Evolutionary conservation across 2,329 filamentous ascomycete genomes (phyloP).

Genomic region (Plenodomus tracheiphilus): DNA sequence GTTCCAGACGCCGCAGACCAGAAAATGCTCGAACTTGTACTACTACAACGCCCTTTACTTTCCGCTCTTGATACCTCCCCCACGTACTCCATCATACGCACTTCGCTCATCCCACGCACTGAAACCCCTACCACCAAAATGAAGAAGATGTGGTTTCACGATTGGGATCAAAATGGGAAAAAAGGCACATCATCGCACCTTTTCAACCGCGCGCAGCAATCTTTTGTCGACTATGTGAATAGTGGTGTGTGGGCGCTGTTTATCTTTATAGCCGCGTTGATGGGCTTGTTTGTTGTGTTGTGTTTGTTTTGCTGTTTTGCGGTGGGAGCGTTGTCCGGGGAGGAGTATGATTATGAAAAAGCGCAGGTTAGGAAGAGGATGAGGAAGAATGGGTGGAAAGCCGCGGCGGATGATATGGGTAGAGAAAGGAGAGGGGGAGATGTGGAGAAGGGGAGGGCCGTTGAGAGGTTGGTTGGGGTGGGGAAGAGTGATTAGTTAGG

Average conservation of each 20-base stretch:
- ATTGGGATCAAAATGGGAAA: slow-evolving; percentile 34
- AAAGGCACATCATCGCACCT: slow-evolving; percentile 33
- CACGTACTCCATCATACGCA: slow-evolving; percentile 31
- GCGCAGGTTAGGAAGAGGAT: slow-evolving; percentile 32
- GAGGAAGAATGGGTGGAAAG: slow-evolving; percentile 12
- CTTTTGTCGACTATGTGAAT: slow-evolving; percentile 22
- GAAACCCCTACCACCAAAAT: neutral
- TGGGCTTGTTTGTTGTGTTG: slow-evolving; percentile 29
- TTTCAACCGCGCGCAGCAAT: slow-evolving; percentile 6
- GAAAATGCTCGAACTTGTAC: slow-evolving; percentile 32
- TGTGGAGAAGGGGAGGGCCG: slow-evolving; percentile 28
- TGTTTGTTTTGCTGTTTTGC: slow-evolving; percentile 33
- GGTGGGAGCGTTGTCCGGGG: slow-evolving; percentile 11
- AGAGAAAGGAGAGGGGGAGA: slow-evolving; percentile 28
- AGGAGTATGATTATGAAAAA: slow-evolving; percentile 31
- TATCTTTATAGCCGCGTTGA: slow-evolving; percentile 24
- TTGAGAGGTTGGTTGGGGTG: slow-evolving; percentile 33
- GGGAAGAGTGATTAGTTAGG: slow-evolving; percentile 38
- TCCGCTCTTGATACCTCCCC: slow-evolving; percentile 21
- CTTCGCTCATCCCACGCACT: slow-evolving; percentile 15
- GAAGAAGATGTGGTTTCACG: slow-evolving; percentile 30
- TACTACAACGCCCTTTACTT: slow-evolving; percentile 29
- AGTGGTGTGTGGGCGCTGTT: slow-evolving; percentile 31
- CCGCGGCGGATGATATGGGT: slow-evolving; percentile 23
- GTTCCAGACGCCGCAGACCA: slow-evolving; percentile 23